Base-by-base conservation (phyloP, 2,329 filamentous ascomycete species). In the Aspergillus transmontanensis region DNA sequence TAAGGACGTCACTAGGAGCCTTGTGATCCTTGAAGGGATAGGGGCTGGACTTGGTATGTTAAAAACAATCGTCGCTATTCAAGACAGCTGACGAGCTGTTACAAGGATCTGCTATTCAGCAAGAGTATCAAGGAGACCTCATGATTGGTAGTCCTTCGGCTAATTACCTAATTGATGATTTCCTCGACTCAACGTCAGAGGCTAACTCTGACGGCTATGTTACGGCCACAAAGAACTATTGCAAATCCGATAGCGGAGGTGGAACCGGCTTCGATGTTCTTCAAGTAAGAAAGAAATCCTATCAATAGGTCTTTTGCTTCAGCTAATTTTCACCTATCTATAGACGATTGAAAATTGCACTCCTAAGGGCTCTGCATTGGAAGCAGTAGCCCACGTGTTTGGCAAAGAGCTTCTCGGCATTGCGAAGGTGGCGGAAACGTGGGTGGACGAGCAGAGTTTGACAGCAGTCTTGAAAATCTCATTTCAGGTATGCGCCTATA, bases 41-140 rank as follows among this genome's bases (percentile, higher is more conserved):
- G 77, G 90, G 58, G 75, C 87, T 68, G 78, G 90, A 57, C 84
- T 89, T 72, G 86, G 88, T 70, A 79, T 85, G 76, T 83, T 80
- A 82, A 84, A 62, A 72, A 75, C 39, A 82, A 82, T 55, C 23
- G 19, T 53, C 14, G 50, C 26, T 23, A 26, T 41, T 16, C 39
- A 39, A 41, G n/a, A 51, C 14, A 30, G 46, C 21, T 23, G 46
- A 57, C 45, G 21, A 53, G 6, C 26, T 54, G 28, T 23, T 48
- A 28, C 39, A 50, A 67, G 65, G 39, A 23, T 63, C 63, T n/a
- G 62, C 58, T 21, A 56, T 67, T 41, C 60, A 54, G 48, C 36
- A 59, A 45, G 53, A 60, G n/a, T 66, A 62, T 45, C 54, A 50
- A 58, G 48, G 43, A 21, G 57, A 54, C 50, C 36, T 67, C 39